These are phyloP conservation scores for Chlamydomonas sp. DNA, from an alignment of 139 green algal genomes.

Conservation along the genomic window DNA sequence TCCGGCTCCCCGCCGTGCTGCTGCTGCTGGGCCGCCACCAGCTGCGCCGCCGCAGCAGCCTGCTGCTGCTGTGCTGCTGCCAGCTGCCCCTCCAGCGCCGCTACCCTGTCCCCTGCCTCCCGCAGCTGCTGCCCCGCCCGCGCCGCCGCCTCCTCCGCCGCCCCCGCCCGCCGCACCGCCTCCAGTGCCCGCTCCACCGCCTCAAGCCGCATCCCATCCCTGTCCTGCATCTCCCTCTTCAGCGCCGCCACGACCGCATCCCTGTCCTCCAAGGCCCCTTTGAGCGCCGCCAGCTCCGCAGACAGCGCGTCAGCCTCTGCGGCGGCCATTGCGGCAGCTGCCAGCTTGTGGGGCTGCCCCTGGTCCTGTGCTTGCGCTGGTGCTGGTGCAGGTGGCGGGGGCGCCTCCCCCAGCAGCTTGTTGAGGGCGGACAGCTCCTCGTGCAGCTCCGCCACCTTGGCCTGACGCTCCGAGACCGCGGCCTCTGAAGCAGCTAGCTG, in stretches of 20 bases:
- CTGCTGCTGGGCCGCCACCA: neutral
- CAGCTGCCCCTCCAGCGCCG: neutral
- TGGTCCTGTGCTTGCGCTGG: neutral
- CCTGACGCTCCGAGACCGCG: conserved; percentile 28
- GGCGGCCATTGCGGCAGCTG: neutral
- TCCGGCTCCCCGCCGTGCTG: too few relatives aligned
- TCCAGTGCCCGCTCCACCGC: conserved; percentile 30
- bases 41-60: neutral
- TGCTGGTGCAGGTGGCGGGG: neutral
- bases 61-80: neutral
- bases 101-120: conserved; percentile 2
- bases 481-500: conserved; percentile 46
- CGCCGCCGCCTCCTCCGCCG: conserved; percentile 11
- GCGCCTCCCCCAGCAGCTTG: conserved; percentile 35
- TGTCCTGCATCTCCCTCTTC: conserved; percentile 9
- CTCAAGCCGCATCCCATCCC: conserved; percentile 17
- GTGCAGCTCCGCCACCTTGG: conserved; percentile 50
- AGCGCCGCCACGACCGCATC: neutral
- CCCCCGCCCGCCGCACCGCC: conserved; percentile 13
- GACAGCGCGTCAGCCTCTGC: conserved; percentile 40
- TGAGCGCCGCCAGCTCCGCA: conserved; percentile 1
- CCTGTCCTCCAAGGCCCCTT: conserved; percentile 2
- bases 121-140: conserved; percentile 2
- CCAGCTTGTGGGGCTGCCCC: neutral
- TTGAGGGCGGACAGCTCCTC: conserved; percentile 50